Conservation (phyloP, 176 grass and related monocot genomes). For the Phoenix roebelenii region DNA sequence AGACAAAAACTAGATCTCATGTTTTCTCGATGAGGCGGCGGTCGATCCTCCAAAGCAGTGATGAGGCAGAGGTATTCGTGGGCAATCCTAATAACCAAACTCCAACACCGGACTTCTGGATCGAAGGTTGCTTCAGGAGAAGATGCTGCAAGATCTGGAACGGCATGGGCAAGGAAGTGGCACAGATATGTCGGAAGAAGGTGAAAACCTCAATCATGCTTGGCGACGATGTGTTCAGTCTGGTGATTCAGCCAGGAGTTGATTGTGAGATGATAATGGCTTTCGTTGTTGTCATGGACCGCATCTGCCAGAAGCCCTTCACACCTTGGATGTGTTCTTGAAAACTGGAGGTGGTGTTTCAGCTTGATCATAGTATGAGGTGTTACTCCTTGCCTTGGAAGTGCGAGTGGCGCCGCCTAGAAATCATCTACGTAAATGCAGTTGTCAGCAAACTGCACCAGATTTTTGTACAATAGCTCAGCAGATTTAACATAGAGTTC, state of each 20-base stretch:
- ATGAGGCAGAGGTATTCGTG: constrained; percentile 56
- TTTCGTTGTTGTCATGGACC: constrained; percentile 71
- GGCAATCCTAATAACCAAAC: neutral
- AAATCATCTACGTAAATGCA: too few relatives aligned
- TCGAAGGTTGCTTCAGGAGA: constrained; percentile 51
- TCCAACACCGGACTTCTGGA: constrained; percentile 15
- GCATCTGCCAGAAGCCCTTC: constrained; percentile 44
- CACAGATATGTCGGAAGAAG: constrained; percentile 40
- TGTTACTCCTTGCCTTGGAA: too few relatives aligned
- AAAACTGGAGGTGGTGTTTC: neutral
- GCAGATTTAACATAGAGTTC: too few relatives aligned
- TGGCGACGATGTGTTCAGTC: constrained; percentile 82
- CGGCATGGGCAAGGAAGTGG: constrained; percentile 44
- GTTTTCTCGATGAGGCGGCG: constrained; percentile 59
- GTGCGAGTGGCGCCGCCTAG: too few relatives aligned
- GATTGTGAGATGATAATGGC: constrained; percentile 66
- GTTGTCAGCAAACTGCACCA: too few relatives aligned
- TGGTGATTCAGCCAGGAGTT: constrained; percentile 42
- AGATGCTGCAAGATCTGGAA: constrained; percentile 54
- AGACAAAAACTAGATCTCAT: neutral
- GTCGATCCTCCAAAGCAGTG: constrained; percentile 37
- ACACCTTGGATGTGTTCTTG: constrained; percentile 38
- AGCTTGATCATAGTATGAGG: too few relatives aligned
- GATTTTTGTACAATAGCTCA: too few relatives aligned
- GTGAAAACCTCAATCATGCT: constrained; percentile 28